Conservation (phyloP, 345 rosid genomes). For the Pseudoturritis turrita region DNA sequence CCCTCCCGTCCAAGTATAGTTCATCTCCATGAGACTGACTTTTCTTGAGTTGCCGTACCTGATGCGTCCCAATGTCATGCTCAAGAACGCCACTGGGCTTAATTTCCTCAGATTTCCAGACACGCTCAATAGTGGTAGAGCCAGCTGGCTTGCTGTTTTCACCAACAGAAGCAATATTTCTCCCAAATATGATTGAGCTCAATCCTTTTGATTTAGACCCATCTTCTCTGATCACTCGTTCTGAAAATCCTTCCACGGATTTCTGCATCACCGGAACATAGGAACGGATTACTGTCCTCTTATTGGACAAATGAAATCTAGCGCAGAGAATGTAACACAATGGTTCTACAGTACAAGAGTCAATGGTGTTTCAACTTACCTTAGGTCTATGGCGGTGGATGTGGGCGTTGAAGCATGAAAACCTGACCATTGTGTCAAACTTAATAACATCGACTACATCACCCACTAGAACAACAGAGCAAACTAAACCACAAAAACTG, state of each 20-base stretch:
- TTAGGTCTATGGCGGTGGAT: slow-evolving; percentile 48
- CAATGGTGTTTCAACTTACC: slow-evolving; percentile 39
- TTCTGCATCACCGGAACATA: slow-evolving; percentile 42
- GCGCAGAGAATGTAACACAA: background rate
- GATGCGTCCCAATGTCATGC: slow-evolving; percentile 17
- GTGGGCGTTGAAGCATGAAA: slow-evolving; percentile 79
- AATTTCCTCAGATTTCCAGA: slow-evolving; percentile 57
- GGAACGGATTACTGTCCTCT: slow-evolving; percentile 38
- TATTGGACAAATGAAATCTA: slow-evolving; percentile 13
- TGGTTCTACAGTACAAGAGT: slow-evolving; percentile 14
- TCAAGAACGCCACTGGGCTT: slow-evolving; percentile 28
- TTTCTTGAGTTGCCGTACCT: slow-evolving; percentile 47
- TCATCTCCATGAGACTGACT: slow-evolving; percentile 67
- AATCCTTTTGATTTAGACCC: slow-evolving; percentile 30
- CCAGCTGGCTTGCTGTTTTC: slow-evolving; percentile 24
- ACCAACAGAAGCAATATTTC: slow-evolving; percentile 30
- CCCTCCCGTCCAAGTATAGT: slow-evolving; percentile 44
- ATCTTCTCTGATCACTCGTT: slow-evolving; percentile 31
- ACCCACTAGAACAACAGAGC: background rate
- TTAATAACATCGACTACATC: slow-evolving; percentile 27
- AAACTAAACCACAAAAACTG: slow-evolving; percentile 12
- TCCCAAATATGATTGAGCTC: slow-evolving; percentile 30
- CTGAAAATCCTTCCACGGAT: slow-evolving; percentile 38
- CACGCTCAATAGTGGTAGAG: slow-evolving; percentile 32
- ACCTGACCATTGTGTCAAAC: slow-evolving; percentile 64